Conservation (phyloP, 2,329 filamentous ascomycete genomes). For the Cladosporium cucumerinum region DNA sequence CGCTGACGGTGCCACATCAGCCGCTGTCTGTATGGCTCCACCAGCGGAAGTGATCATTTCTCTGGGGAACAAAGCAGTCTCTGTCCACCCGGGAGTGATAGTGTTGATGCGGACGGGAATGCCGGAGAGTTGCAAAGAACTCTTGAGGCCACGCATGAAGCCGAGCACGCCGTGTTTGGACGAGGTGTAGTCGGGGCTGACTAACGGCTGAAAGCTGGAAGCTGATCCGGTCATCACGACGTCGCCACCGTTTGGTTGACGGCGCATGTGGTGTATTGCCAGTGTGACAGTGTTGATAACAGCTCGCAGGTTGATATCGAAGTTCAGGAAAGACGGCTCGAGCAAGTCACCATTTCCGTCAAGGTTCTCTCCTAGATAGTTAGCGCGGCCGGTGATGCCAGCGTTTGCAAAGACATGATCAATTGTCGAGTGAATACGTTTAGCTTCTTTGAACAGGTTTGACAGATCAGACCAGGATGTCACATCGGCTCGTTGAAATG, state of each 20-base stretch:
- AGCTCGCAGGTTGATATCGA: conserved; percentile 43
- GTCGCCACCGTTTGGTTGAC: conserved; percentile 47
- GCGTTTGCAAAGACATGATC: conserved; percentile 55
- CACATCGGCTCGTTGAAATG: conserved; percentile 49
- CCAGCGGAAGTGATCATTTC: conserved; percentile 39
- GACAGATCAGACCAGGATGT: conserved; percentile 50
- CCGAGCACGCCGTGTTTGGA: conserved; percentile 57
- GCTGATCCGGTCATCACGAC: conserved; percentile 54
- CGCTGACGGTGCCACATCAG: conserved; percentile 49
- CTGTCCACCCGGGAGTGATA: conserved; percentile 55
- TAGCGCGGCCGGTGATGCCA: conserved; percentile 49
- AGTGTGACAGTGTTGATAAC: conserved; percentile 42
- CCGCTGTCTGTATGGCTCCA: conserved; percentile 44
- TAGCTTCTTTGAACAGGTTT: conserved; percentile 51
- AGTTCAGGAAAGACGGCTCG: conserved; percentile 35
- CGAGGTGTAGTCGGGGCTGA: conserved; percentile 52
- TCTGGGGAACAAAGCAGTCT: conserved; percentile 47
- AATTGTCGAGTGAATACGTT: conserved; percentile 42
- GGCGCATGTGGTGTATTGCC: conserved; percentile 46
- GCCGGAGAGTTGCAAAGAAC: conserved; percentile 33
- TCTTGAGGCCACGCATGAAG: conserved; percentile 48
- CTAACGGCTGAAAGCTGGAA: conserved; percentile 50
- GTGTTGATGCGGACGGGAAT: conserved; percentile 55
- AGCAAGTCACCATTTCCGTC: conserved; percentile 36
- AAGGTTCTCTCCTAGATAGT: conserved; percentile 30